Base-by-base conservation (phyloP, 305 asterid genomes). In the Solanum hybrid region DNA sequence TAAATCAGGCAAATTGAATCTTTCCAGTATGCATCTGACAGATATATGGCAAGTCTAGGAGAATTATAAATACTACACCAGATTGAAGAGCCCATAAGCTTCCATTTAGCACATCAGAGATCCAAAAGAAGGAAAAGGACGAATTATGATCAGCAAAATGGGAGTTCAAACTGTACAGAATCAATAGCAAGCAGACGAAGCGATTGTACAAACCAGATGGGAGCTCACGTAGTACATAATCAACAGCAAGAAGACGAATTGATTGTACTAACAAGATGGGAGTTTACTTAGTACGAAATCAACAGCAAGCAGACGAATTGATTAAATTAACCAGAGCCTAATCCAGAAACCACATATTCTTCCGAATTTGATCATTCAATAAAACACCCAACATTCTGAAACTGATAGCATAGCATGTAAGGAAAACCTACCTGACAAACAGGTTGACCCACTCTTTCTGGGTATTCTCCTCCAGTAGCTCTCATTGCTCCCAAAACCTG, bases 391-490 rank as follows among this genome's bases (percentile, higher is more conserved):
- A 37, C 73, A 88, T 13, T 77, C 79, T 88, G 60, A 56, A 77
- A 46, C 79, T 22, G 27, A 36, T 40, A 35, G 64, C 87, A 78
- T 64, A 81, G 56, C 22, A 77, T 66, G 66, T 27, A 86, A 32
- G 26, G 36, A 89, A 34, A 66, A 64, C 64, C 89, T 93, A 96
- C 98, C 97, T 94, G 96, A 88, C 98, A 96, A 87, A 93, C 91
- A 34, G 97, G 96, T 89, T 96, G 96, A 88, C 98, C 98, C 92
- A 91, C 89, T 72, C 97, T 95, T 89, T 96, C 97, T 5, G 98
- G 98, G 89, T 92, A 94, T 82, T 95, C 98, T 29, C 91, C 93
- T 73, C 96, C 97, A 72, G 93, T 91, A 76, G 93, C 90, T 91
- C 96, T 91, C 89, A 91, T 89, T 88, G 90, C 91, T 91, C 95